Base-by-base conservation (phyloP, 441 rosid genomes). In the Rhodomyrtus psidioides region DNA sequence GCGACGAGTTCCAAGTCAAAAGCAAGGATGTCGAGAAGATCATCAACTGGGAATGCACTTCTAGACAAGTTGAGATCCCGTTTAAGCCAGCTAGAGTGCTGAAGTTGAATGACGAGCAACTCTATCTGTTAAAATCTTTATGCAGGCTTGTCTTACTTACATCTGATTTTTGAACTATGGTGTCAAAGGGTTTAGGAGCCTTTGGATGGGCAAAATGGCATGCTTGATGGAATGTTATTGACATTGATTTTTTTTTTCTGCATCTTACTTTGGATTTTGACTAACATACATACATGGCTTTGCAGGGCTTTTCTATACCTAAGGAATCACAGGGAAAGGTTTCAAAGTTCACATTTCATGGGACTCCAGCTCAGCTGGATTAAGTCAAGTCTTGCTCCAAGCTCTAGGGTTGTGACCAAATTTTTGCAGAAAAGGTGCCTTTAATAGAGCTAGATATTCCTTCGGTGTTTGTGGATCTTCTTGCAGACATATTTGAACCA, bases 341-440 rank as follows among this genome's bases (percentile, higher is more conserved):
- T 87, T 96, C 75, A 53, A 94, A 95, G 82, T 97, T 97, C 90
- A 58, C 87, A 87, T 97, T 95, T 85, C 92, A 90, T 83, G 98
- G 96, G 57, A 92, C 93, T 82, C 89, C 91, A 62, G 97, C 98
- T 53, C 92, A 93, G 86, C 95, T 96, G 98, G 98, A 84, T 94
- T 82, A 97, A 97, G 91, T 95, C 99, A 51, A 97, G 99, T 90
- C 99, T 95, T 84, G 99, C 99, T 88, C 98, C 99, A 21, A 97
- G 99, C 81, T 97, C 98, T 85, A 97, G 99, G 81, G 97, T 96
- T 87, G 98, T 96, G 83, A 94, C 98, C 83, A 96, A 94, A 87
- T 96, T 95, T 91, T 89, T 96, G 86, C 91, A 89, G 79, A 94
- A 94, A 90, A 95, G 99, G 98, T 94, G 87, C 39, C 53, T 84